Conservation (phyloP, 148 eudicot genomes). For the Selenicereus undatus region DNA sequence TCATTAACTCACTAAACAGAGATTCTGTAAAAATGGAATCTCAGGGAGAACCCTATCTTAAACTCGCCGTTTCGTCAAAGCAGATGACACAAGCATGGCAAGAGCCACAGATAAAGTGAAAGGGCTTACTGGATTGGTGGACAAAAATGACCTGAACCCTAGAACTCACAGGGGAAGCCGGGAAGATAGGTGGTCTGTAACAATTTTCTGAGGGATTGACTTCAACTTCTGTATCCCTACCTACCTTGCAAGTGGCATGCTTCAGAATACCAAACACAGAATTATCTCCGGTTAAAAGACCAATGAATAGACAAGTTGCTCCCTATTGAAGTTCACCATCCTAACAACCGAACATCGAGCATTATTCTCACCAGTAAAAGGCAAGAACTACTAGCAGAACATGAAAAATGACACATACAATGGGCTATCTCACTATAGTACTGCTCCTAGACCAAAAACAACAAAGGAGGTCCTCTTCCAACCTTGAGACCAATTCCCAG, state of each 20-base stretch:
- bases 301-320: neutral
- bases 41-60: neutral
- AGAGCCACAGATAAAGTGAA: neutral
- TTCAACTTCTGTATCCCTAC: neutral
- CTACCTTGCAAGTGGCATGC: neutral
- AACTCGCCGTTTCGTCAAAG: neutral
- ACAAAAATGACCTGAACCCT: neutral
- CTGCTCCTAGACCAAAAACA: neutral
- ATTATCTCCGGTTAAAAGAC: neutral
- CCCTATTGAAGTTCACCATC: neutral
- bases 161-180: neutral
- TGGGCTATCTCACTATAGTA: neutral
- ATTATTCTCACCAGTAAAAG: too few relatives aligned
- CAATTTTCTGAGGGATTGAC: neutral
- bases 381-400: neutral
- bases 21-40: neutral
- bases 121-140: neutral
- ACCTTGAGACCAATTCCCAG: neutral
- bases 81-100: neutral
- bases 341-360: neutral
- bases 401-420: neutral
- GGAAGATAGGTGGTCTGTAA: neutral
- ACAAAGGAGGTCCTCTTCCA: neutral
- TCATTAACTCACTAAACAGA: neutral
- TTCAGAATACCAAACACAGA: neutral